A percentile compares a stretch with the other conserved stretches of the same genome.
phyloP scores from a whole-genome alignment of 352 stramenopile genomes.

The Phytopythium kandeliae region DNA sequence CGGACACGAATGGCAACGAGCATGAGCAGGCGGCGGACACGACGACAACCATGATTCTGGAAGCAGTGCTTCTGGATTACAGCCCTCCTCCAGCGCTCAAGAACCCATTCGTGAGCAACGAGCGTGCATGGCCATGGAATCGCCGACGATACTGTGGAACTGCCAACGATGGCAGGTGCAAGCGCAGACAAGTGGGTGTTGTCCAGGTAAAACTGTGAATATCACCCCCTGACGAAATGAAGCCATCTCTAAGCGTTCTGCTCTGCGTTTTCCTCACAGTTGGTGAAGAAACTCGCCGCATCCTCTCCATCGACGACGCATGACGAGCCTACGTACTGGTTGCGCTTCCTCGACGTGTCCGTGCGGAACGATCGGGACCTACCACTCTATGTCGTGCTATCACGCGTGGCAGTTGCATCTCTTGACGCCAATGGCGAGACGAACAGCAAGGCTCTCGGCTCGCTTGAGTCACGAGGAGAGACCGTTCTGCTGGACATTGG shows the following conservation, averaged over 20 bases:
- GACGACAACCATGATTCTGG: slow-evolving; percentile 17
- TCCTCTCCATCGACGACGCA: slow-evolving; percentile 5
- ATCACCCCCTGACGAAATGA: too few species aligned
- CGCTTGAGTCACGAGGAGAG: slow-evolving; percentile 37
- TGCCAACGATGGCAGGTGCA: not conserved
- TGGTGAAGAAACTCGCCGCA: slow-evolving; percentile 5
- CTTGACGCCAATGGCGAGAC: slow-evolving; percentile 15
- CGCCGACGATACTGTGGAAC: not conserved
- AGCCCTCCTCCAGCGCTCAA: slow-evolving; percentile 4
- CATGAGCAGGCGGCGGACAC: slow-evolving; percentile 9
- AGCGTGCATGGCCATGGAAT: not conserved
- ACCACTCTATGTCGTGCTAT: slow-evolving; percentile 57
- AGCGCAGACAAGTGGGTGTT: not conserved
- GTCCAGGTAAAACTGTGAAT: not conserved
- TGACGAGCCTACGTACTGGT: slow-evolving; percentile 23
- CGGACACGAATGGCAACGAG: not conserved
- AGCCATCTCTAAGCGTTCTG: too few species aligned
- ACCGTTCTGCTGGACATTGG: slow-evolving; percentile 48
- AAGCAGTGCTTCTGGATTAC: slow-evolving; percentile 23
- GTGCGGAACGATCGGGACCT: slow-evolving; percentile 56
- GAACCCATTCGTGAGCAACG: slow-evolving; percentile 2
- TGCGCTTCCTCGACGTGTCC: slow-evolving; percentile 48
- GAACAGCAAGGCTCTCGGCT: slow-evolving; percentile 23
- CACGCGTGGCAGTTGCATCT: slow-evolving; percentile 11
- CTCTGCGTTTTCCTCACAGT: slow-evolving; percentile 1